phyloP scores from a whole-genome alignment of 2,329 filamentous ascomycete species.

The Cordyceps tenuipes region DNA sequence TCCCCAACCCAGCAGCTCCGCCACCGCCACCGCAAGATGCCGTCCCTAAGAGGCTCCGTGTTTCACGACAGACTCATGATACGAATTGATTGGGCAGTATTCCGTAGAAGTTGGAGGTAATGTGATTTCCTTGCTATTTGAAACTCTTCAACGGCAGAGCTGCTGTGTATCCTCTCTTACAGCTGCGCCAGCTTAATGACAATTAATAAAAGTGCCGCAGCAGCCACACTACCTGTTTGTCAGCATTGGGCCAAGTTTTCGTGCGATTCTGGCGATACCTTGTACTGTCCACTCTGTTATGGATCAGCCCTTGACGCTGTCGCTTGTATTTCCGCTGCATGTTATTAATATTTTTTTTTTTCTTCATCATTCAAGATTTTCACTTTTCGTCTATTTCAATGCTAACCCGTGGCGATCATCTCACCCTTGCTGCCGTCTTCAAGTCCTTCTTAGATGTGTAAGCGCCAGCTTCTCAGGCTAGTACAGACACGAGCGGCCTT shows the following conservation, averaged over 20 bases:
- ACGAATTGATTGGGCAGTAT: neutral
- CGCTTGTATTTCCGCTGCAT: neutral
- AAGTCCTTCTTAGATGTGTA: neutral
- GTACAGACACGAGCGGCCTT: too few species aligned
- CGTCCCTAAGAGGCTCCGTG: neutral
- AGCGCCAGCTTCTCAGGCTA: neutral
- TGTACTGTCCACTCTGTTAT: neutral
- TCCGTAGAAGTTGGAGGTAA: neutral
- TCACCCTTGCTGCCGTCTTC: too few species aligned
- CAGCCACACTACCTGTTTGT: neutral
- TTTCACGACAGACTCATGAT: neutral
- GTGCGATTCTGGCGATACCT: neutral
- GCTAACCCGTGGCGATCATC: too few species aligned
- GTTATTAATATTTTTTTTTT: neutral
- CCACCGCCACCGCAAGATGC: neutral
- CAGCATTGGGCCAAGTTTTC: conserved; percentile 2
- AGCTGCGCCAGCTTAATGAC: too few species aligned
- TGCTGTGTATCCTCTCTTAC: neutral
- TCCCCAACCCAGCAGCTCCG: conserved; percentile 9
- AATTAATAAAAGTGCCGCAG: conserved; percentile 4
- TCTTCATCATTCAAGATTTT: neutral
- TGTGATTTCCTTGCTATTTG: neutral
- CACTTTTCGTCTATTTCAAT: neutral
- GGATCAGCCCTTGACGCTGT: neutral
- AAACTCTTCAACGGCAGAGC: neutral